Conservation (phyloP, 1,284 basidiomycete genomes). For the Salmacisia buchloeana region DNA sequence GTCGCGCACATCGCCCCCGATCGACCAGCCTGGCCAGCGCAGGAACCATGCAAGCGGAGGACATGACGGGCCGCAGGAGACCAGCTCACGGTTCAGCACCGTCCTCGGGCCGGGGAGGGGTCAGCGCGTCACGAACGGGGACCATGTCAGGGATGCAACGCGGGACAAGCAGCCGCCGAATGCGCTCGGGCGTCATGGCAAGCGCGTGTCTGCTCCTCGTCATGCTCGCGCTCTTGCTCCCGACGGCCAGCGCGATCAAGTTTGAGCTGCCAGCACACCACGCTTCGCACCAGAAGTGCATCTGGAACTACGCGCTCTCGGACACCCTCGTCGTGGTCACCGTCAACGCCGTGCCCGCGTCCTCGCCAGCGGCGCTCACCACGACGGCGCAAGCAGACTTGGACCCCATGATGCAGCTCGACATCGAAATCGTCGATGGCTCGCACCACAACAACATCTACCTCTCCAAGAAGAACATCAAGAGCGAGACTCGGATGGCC, state of each 20-base stretch:
- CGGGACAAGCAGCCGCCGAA: too few species aligned
- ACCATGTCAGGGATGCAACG: too few species aligned
- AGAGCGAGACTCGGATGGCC: conserved; percentile 83
- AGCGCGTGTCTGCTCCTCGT: conserved; percentile 23
- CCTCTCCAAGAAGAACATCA: conserved; percentile 78
- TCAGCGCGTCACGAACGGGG: too few species aligned
- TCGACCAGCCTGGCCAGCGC: too few species aligned
- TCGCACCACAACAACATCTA: conserved; percentile 82
- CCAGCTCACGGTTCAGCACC: too few species aligned
- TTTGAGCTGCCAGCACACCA: conserved; percentile 36
- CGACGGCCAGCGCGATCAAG: conserved; percentile 49
- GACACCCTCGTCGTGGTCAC: conserved; percentile 64
- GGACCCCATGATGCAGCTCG: conserved; percentile 53
- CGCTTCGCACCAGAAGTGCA: conserved; percentile 36
- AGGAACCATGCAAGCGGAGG: too few species aligned
- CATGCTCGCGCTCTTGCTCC: conserved; percentile 40
- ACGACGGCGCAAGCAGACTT: not conserved
- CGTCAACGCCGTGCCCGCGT: conserved; percentile 68
- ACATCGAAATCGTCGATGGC: conserved; percentile 90
- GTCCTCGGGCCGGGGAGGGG: too few species aligned
- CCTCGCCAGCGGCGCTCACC: conserved; percentile 1
- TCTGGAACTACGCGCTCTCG: conserved; percentile 49
- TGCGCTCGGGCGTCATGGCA: too few species aligned
- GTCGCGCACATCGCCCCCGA: too few species aligned
- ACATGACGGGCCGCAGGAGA: too few species aligned